Percentiles rank a stretch among this genome's conserved stretches.
These are phyloP conservation scores for Fonsecaea multimorphosa DNA, from an alignment of 2,329 filamentous ascomycete species.

Conservation along the genomic window DNA sequence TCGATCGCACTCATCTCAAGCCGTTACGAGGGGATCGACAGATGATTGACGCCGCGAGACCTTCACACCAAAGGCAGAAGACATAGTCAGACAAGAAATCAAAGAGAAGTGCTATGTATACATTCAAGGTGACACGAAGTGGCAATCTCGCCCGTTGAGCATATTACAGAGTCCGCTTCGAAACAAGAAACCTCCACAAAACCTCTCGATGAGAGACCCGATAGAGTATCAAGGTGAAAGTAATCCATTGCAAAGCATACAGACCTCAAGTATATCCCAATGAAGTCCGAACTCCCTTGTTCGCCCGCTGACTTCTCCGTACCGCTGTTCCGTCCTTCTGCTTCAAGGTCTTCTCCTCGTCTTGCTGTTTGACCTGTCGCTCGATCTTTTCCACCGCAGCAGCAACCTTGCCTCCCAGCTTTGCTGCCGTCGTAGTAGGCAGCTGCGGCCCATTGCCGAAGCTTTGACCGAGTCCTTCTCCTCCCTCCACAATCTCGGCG, in stretches of 20 bases:
- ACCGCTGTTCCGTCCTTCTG: slow-evolving; percentile 34
- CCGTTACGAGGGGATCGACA: not conserved
- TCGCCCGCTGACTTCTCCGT: slow-evolving; percentile 27
- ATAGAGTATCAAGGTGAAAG: not conserved
- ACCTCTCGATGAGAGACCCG: not conserved
- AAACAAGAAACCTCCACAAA: not conserved
- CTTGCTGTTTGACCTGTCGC: slow-evolving; percentile 17
- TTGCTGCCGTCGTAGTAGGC: not conserved
- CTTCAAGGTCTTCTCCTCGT: slow-evolving; percentile 11
- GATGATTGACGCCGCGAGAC: not conserved
- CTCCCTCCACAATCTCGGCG: slow-evolving; percentile 3
- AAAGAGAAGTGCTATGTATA: no score
- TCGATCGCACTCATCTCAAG: not conserved
- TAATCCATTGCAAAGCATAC: not conserved
- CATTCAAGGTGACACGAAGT: no score
- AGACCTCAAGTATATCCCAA: slow-evolving; percentile 4
- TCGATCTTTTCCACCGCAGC: slow-evolving; percentile 26
- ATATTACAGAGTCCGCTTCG: not conserved
- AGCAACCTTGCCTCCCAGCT: slow-evolving; percentile 19
- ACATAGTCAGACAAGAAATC: no score
- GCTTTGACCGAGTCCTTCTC: not conserved
- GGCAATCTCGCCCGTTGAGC: no score
- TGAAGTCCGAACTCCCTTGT: slow-evolving; percentile 31
- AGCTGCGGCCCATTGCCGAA: not conserved
- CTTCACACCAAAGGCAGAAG: no score